Conservation (phyloP, 2,329 filamentous ascomycete genomes). For the Aspergillus neotritici region DNA sequence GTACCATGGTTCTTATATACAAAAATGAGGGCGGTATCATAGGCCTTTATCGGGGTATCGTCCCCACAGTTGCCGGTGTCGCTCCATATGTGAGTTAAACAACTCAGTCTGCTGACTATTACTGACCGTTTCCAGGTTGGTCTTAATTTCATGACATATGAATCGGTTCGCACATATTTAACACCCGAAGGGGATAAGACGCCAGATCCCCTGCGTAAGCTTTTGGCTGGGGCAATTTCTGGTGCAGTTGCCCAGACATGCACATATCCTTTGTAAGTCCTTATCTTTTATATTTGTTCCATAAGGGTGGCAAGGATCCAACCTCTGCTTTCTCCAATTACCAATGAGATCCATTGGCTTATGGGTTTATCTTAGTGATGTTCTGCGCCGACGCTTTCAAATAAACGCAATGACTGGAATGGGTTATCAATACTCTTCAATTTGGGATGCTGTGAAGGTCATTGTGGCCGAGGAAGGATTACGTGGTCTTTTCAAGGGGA, state of each 20-base stretch:
- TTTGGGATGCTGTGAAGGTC: slow-evolving; percentile 73
- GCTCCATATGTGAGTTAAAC: slow-evolving; percentile 70
- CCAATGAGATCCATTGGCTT: slow-evolving; percentile 6
- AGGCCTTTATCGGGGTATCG: slow-evolving; percentile 88
- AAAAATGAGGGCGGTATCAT: slow-evolving; percentile 76
- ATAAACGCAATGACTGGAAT: slow-evolving; percentile 99
- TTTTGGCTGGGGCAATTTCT: slow-evolving; percentile 86
- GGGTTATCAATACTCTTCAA: slow-evolving; percentile 89
- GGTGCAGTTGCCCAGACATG: slow-evolving; percentile 94
- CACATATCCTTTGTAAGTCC: slow-evolving; percentile 89
- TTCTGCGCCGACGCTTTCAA: slow-evolving; percentile 88
- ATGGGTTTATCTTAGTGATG: slow-evolving; percentile 56
- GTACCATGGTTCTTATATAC: slow-evolving; percentile 77
- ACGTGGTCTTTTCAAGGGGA: slow-evolving; percentile 87
- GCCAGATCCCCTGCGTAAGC: slow-evolving; percentile 71
- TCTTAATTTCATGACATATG: slow-evolving; percentile 98
- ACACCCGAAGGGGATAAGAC: slow-evolving; percentile 85
- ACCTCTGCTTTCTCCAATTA: neutral
- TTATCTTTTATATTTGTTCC: neutral
- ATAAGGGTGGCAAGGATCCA: neutral
- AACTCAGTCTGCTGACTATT: neutral
- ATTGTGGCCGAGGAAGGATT: slow-evolving; percentile 82
- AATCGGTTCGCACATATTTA: slow-evolving; percentile 74
- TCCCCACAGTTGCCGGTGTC: slow-evolving; percentile 90
- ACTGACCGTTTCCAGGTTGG: slow-evolving; percentile 59